These are phyloP conservation scores for Penicillium subrubescens DNA, from an alignment of 495 filamentous ascomycete species.

Conservation along the genomic window DNA sequence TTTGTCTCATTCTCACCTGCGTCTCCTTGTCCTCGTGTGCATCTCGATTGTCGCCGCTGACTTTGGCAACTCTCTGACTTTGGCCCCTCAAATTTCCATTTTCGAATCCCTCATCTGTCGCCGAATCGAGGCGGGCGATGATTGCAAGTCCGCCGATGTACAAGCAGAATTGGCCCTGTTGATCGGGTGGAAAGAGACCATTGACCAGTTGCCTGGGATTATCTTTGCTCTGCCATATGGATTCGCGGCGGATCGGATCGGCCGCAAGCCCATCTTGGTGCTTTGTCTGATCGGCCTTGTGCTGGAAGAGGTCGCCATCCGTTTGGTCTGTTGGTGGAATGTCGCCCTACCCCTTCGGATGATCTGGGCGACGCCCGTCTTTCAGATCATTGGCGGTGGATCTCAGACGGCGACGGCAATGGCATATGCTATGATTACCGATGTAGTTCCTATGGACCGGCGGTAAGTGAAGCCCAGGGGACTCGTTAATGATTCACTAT, in stretches of 20 bases:
- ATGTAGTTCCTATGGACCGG: not conserved
- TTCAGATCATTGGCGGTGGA: not conserved
- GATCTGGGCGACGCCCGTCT: not conserved
- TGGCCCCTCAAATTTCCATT: slow-evolving; percentile 1
- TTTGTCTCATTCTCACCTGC: not conserved
- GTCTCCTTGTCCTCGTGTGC: not conserved
- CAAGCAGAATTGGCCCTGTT: not conserved
- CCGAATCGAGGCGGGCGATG: not conserved
- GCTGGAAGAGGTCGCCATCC: not conserved
- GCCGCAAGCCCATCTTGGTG: not conserved
- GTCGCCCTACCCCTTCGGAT: not conserved
- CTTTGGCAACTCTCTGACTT: not conserved
- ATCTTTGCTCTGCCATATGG: not conserved
- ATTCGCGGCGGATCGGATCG: not conserved
- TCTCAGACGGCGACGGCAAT: not conserved
- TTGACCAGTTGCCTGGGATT: not conserved
- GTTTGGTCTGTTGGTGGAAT: slow-evolving; percentile 4
- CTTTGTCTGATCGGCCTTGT: not conserved
- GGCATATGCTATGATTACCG: slow-evolving; percentile 1
- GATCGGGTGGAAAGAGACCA: slow-evolving; percentile 1
- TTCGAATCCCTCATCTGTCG: not conserved
- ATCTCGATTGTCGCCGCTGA: not conserved
- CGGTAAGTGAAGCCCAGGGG: not conserved
- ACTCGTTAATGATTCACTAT: not conserved
- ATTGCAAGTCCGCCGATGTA: not conserved